Evolutionary conservation across 768 basidiomycete species (phyloP), one percentile per base, ranked within the genome.

Genomic region (Leccinum longicurvipes): DNA sequence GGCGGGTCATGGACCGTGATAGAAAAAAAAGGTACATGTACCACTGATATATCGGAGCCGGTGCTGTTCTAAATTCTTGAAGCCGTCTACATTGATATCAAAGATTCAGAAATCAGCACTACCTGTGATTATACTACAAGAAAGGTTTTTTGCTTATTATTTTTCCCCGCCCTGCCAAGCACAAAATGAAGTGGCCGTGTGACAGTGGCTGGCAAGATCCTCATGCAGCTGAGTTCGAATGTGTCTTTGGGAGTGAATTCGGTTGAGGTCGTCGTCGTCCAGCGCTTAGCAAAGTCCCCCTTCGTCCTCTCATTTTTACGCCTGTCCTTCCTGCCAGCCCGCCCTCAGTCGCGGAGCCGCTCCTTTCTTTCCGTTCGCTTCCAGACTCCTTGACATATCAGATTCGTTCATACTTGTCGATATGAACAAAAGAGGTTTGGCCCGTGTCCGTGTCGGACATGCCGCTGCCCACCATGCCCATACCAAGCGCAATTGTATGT

Each of bases 391-490:
- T 21, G 25, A 47, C 29, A 50, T 50, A 51, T 29, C 59, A 10
- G 7, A 29, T 51, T 41, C 36, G 9, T 12, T 53, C 34, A 50
- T 19, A n/a, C 34, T 41, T 42, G 17, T 32, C 44, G 57, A 60
- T 52, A 70, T 71, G 69, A 58, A 32, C 42, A 71, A 62, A 53
- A 71, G 70, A 68, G 70, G 64, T 10, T 60, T 72, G 31, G 3
- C 58, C 19, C 65, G 54, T 25, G 53, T 67, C 51, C 70, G 65
- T 39, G 51, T 68, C 24, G 67, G 65, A 24, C 62, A 53, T 31
- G 59, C 70, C 9, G 66, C 63, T 32, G 67, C 60, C 8, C 50
- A 44, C 48, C 58, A 55, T 39, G 24, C 36, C n/a, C 52, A 55
- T 31, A 47, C 51, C 41, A 72, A 67, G 63, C 75, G 70, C 47